phyloP scores from a whole-genome alignment of 2,329 filamentous ascomycete species.

The Knoxdaviesia capensis region DNA sequence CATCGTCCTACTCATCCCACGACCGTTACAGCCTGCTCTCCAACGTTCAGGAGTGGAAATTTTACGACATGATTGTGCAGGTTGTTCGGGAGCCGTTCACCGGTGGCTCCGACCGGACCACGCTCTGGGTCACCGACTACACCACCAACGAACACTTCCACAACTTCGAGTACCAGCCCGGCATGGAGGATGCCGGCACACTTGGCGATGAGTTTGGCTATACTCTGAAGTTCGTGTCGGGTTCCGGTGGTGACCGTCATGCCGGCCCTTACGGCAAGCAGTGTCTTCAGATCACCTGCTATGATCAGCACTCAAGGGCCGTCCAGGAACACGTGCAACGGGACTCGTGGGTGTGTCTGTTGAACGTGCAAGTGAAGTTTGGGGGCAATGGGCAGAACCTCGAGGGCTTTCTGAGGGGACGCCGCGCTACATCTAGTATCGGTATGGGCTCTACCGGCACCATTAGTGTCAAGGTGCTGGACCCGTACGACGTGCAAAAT shows the following conservation, averaged over 20 bases:
- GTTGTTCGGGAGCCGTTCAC: slow-evolving; percentile 35
- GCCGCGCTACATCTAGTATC: no score
- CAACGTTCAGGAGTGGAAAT: slow-evolving; percentile 34
- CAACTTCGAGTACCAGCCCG: slow-evolving; percentile 22
- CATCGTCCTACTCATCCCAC: no score
- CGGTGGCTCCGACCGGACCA: slow-evolving; percentile 23
- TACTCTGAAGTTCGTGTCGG: no score
- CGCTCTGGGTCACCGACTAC: slow-evolving; percentile 67
- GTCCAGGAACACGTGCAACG: slow-evolving; percentile 33
- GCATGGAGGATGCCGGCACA: background rate
- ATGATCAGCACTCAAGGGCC: slow-evolving; percentile 41
- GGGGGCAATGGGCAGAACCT: slow-evolving; percentile 31
- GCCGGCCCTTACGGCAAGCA: slow-evolving; percentile 54
- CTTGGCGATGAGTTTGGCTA: slow-evolving; percentile 9
- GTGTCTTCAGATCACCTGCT: slow-evolving; percentile 53
- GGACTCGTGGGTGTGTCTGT: slow-evolving; percentile 44
- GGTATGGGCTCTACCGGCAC: slow-evolving; percentile 20
- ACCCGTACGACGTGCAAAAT: slow-evolving; percentile 18
- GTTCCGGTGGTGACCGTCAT: no score
- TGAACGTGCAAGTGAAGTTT: slow-evolving; percentile 52
- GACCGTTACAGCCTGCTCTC: slow-evolving; percentile 29
- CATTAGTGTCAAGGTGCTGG: slow-evolving; percentile 35
- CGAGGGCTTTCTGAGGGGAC: slow-evolving; percentile 53
- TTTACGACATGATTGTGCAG: slow-evolving; percentile 51
- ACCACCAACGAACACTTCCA: slow-evolving; percentile 49